Conservation (phyloP, 805 yeast genomes). For the Candida tibetensis region DNA sequence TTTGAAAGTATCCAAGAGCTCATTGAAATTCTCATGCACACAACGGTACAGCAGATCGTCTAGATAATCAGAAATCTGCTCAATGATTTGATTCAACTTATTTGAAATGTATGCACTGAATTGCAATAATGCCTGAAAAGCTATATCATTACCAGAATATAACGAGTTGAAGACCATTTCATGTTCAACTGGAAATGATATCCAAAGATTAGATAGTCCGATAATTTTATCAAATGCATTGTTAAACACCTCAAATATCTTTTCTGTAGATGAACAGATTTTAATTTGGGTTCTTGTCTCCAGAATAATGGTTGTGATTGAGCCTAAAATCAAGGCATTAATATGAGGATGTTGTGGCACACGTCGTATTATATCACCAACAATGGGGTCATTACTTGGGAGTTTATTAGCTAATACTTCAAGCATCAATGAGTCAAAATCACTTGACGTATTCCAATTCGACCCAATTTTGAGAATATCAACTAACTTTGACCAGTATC, state of each 20-base stretch:
- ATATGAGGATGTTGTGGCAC: conserved; percentile 19
- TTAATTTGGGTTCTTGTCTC: conserved; percentile 3
- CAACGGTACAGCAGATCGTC: neutral
- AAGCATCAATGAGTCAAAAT: conserved; percentile 4
- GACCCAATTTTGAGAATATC: neutral
- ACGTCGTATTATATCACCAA: conserved; percentile 7
- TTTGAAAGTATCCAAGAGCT: neutral
- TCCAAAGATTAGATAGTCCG: conserved; percentile 15
- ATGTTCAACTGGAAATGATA: conserved; percentile 12
- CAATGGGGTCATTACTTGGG: neutral
- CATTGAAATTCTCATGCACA: neutral
- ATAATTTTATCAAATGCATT: conserved; percentile 2
- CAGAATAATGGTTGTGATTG: conserved; percentile 15
- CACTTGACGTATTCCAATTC: neutral
- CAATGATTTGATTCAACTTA: conserved; percentile 6
- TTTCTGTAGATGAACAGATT: conserved; percentile 1
- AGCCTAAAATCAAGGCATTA: conserved; percentile 18
- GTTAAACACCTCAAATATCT: neutral
- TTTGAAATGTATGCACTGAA: conserved; percentile 7
- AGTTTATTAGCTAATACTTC: neutral
- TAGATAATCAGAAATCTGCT: conserved; percentile 1
- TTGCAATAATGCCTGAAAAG: conserved; percentile 20
- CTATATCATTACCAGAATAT: conserved; percentile 24
- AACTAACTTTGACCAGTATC: conserved; percentile 30
- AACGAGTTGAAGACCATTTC: conserved; percentile 24